Conservation (phyloP, 805 yeast genomes). For the baker's yeast (Saccharomyces cerevisiae) region DNA sequence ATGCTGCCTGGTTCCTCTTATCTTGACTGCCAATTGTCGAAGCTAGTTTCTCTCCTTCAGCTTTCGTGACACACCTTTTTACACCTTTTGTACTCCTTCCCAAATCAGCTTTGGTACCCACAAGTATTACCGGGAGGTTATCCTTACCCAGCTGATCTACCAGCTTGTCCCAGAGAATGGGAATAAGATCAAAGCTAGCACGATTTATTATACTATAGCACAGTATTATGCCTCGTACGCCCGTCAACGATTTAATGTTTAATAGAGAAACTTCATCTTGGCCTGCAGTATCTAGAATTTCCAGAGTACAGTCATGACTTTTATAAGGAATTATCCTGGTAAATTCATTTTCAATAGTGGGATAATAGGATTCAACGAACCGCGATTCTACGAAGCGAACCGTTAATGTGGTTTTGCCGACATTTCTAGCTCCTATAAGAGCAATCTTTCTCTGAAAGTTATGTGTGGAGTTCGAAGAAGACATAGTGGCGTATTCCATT, state of each 20-base stretch:
- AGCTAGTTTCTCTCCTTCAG: conserved; percentile 1
- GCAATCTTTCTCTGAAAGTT: conserved; percentile 54
- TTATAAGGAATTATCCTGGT: conserved; percentile 59
- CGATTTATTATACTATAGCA: conserved; percentile 76
- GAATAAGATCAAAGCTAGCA: conserved; percentile 68
- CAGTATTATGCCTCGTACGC: conserved; percentile 80
- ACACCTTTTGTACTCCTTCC: conserved; percentile 6
- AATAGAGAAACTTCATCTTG: conserved; percentile 82
- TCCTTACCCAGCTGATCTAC: conserved; percentile 58
- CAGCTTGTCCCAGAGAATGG: conserved; percentile 74
- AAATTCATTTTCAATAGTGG: conserved; percentile 79
- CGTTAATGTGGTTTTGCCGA: conserved; percentile 79
- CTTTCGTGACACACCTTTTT: conserved; percentile 5
- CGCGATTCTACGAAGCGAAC: conserved; percentile 82
- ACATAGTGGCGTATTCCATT: neutral
- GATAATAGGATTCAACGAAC: conserved; percentile 82
- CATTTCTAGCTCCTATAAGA: conserved; percentile 80
- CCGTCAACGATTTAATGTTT: conserved; percentile 63
- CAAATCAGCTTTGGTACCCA: conserved; percentile 24
- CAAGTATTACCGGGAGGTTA: conserved; percentile 69
- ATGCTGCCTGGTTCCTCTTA: conserved; percentile 11
- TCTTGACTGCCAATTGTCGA: neutral
- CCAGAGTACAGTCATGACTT: conserved; percentile 62
- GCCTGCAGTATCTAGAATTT: conserved; percentile 87
- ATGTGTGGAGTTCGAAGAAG: neutral